Conservation (phyloP, 2,329 filamentous ascomycete species). For the Chaetomiaceae sp. region DNA sequence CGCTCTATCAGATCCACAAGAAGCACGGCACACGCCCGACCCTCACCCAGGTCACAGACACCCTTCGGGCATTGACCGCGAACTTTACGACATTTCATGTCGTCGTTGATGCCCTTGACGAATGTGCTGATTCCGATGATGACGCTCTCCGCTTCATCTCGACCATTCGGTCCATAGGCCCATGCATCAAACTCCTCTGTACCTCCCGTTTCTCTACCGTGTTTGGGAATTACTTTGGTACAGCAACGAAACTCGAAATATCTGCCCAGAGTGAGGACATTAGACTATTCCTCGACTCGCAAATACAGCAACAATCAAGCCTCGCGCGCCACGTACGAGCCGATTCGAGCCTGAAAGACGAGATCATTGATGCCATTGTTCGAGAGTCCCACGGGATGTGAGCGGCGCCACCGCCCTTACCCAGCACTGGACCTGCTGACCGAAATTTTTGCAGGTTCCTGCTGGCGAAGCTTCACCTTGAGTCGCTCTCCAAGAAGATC, state of each 20-base stretch:
- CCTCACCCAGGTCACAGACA: not conserved
- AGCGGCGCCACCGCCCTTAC: not conserved
- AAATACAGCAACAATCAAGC: not conserved
- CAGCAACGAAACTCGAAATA: not conserved
- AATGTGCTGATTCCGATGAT: not conserved
- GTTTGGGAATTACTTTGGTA: not conserved
- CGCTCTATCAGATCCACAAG: not conserved
- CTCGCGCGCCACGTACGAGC: not conserved
- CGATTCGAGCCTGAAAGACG: not conserved
- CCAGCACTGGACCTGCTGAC: not conserved
- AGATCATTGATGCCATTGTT: not conserved
- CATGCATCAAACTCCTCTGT: not conserved
- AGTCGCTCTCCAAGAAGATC: not conserved
- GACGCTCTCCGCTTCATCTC: not conserved
- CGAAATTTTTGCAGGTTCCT: not conserved
- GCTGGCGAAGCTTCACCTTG: not conserved
- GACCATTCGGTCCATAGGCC: not conserved
- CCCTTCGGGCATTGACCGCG: not conserved
- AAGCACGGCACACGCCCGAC: constrained; percentile 1
- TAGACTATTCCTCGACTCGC: not conserved
- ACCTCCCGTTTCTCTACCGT: not conserved
- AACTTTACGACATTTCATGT: not conserved
- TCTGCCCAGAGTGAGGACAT: not conserved
- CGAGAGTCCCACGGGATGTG: not conserved
- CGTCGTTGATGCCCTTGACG: constrained; percentile 1